These are phyloP conservation scores for Apiotrichum montevideense DNA, from an alignment of 1,284 basidiomycete species.

Conservation along the genomic window DNA sequence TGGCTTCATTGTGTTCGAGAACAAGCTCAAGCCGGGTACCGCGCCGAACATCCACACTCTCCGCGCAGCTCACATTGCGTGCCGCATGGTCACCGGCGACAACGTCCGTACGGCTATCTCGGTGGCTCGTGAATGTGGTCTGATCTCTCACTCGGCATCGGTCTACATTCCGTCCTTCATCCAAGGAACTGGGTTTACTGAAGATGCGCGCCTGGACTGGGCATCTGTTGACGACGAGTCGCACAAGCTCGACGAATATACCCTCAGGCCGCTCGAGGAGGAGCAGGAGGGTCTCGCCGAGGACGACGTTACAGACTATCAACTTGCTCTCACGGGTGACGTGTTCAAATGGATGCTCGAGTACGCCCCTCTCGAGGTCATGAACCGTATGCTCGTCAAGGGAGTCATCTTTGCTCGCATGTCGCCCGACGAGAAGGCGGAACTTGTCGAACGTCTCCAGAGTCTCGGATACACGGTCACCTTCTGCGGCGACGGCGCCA, in stretches of 20 bases:
- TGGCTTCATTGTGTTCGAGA: conserved; percentile 96
- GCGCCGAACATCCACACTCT: conserved; percentile 85
- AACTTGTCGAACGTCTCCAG: conserved; percentile 92
- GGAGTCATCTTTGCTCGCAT: conserved; percentile 95
- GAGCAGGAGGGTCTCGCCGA: conserved; percentile 58
- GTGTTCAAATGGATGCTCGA: conserved; percentile 99
- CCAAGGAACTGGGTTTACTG: conserved; percentile 65
- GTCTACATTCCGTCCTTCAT: conserved; percentile 85
- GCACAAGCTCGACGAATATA: conserved; percentile 82
- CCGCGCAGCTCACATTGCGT: conserved; percentile 82
- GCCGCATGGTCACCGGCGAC: conserved; percentile 98
- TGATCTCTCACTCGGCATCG: conserved; percentile 81
- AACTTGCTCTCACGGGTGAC: conserved; percentile 91
- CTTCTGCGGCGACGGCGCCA: conserved; percentile 98
- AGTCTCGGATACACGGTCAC: conserved; percentile 89
- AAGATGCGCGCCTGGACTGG: conserved; percentile 75
- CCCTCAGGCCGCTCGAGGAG: conserved; percentile 66
- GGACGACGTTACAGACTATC: conserved; percentile 71
- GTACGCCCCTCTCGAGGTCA: conserved; percentile 83
- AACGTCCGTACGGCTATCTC: conserved; percentile 95
- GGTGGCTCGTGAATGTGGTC: conserved; percentile 88
- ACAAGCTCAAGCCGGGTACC: conserved; percentile 93
- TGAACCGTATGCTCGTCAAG: conserved; percentile 97
- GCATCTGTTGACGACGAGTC: conserved; percentile 80
- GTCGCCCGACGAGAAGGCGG: conserved; percentile 99